Conservation (phyloP, 331 rosid genomes). For the Spiraea crenata region DNA sequence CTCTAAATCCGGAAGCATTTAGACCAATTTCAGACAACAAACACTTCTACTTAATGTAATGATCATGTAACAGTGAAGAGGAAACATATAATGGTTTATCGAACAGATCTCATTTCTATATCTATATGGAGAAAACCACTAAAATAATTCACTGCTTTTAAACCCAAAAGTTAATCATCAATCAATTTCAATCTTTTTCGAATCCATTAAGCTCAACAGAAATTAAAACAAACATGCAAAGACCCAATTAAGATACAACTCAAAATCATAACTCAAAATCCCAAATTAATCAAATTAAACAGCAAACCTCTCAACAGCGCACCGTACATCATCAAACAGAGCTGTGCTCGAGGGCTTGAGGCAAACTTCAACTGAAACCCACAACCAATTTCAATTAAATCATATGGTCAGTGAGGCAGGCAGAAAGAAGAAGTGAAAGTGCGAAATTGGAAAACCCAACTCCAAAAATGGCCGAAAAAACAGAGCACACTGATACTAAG, state of each 20-base stretch:
- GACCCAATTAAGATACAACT: neutral
- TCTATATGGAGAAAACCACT: too few relatives aligned
- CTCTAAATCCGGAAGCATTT: neutral
- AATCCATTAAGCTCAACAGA: neutral
- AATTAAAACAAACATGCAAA: constrained; percentile 7
- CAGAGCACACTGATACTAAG: too few relatives aligned
- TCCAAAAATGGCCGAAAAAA: too few relatives aligned
- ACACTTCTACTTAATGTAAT: too few relatives aligned
- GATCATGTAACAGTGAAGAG: too few relatives aligned
- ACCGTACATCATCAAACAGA: constrained; percentile 59
- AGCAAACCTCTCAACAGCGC: constrained; percentile 64
- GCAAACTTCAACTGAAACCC: constrained; percentile 70
- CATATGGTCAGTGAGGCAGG: too few relatives aligned
- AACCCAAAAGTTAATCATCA: too few relatives aligned
- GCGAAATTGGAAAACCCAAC: too few relatives aligned
- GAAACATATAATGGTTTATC: too few relatives aligned
- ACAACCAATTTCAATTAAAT: neutral
- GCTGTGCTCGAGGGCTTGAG: constrained; percentile 84
- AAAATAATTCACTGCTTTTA: too few relatives aligned
- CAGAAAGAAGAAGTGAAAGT: too few relatives aligned
- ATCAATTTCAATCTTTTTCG: neutral
- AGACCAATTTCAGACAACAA: neutral
- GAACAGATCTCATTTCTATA: too few relatives aligned
- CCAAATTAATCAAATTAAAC: neutral
- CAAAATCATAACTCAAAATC: neutral